phyloP scores from a whole-genome alignment of 2,329 filamentous ascomycete species.

The Nannizziopsis barbatae region DNA sequence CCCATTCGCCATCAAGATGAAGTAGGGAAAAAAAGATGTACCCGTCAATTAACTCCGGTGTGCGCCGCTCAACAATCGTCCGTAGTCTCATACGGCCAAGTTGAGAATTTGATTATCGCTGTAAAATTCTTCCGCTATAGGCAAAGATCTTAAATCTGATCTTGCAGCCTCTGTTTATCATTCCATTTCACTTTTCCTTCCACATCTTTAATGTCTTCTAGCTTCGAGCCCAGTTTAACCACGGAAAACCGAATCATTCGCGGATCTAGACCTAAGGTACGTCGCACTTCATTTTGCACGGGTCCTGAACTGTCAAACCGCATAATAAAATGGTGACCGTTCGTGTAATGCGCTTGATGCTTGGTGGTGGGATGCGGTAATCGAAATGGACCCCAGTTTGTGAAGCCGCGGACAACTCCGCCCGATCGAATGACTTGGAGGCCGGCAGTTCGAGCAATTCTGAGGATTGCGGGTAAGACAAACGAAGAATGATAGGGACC shows the following conservation, averaged over 20 bases:
- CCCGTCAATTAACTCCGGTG: not conserved
- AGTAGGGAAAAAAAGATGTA: not conserved
- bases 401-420: constrained; percentile 82
- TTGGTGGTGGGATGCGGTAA: constrained; percentile 69
- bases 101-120: too few relatives aligned
- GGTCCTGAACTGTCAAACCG: constrained; percentile 72
- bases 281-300: constrained; percentile 63
- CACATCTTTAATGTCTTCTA: constrained; percentile 51
- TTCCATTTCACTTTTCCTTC: constrained; percentile 46
- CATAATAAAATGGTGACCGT: constrained; percentile 96
- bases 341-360: constrained; percentile 70
- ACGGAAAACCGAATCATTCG: constrained; percentile 78
- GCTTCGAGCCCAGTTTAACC: constrained; percentile 67
- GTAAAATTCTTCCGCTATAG: too few relatives aligned
- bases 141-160: constrained; percentile 5
- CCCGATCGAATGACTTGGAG: constrained; percentile 68
- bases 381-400: constrained; percentile 89
- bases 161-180: constrained; percentile 21
- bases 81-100: too few relatives aligned
- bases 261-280: constrained; percentile 72
- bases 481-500: too few relatives aligned
- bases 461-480: constrained; percentile 28
- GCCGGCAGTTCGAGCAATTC: constrained; percentile 79
- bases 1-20: not conserved
- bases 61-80: not conserved